These are phyloP conservation scores for Alnus rubra DNA, from an alignment of 306 rosid genomes.

Conservation along the genomic window DNA sequence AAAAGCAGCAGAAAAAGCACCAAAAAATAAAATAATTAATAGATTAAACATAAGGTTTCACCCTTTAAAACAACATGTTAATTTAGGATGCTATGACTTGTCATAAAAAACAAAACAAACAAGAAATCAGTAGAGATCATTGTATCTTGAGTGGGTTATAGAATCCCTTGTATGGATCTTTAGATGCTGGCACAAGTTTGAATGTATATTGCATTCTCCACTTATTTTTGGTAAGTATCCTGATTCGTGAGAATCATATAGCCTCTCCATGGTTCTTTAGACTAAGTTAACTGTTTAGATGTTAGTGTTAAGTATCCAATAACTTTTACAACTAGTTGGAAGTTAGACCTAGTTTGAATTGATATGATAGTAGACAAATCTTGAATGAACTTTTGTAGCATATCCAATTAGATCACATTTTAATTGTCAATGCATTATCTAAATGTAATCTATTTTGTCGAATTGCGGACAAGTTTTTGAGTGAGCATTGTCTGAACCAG, in stretches of 20 bases:
- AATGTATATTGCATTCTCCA: neutral
- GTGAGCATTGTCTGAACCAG: slow-evolving; percentile 51
- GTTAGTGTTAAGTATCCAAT: neutral
- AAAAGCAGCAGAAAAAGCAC: neutral
- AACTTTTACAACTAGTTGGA: neutral
- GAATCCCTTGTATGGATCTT: neutral
- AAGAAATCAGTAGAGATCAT: neutral
- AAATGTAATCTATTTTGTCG: too few relatives aligned
- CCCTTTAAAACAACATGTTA: neutral
- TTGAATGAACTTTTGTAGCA: neutral
- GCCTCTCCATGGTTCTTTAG: neutral
- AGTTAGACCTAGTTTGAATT: slow-evolving; percentile 2
- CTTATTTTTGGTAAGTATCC: neutral
- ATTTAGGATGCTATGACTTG: neutral
- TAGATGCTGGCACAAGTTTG: neutral
- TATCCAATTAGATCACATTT: neutral
- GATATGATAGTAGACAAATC: neutral
- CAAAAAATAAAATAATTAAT: neutral
- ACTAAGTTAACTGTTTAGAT: neutral
- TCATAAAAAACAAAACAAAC: neutral
- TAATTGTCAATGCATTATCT: too few relatives aligned
- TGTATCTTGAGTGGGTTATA: slow-evolving; percentile 3
- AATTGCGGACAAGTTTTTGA: neutral
- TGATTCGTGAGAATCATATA: neutral
- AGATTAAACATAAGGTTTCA: neutral